Percentiles rank a stretch among this genome's conserved stretches.
These are phyloP conservation scores for Phytophthora citricola DNA, from an alignment of 352 stramenopile species.

Conservation along the genomic window DNA sequence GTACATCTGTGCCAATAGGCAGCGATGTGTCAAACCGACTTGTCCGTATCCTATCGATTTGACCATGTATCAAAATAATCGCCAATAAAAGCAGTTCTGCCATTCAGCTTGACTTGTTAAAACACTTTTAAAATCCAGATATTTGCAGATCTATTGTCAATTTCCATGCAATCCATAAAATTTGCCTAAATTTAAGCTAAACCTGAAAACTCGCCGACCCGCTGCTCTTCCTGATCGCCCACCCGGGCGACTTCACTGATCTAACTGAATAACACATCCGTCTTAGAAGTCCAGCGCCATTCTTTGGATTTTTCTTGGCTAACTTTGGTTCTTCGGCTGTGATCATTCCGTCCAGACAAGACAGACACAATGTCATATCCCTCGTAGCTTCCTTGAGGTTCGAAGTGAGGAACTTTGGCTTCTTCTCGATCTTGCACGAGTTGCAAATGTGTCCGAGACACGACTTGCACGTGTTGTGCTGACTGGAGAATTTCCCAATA, in stretches of 20 bases:
- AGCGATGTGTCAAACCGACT: constrained; percentile 18
- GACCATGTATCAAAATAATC: not conserved
- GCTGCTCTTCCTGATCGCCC: constrained; percentile 10
- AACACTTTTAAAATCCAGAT: not conserved
- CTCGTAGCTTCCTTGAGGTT: constrained; percentile 13
- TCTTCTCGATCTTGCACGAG: constrained; percentile 21
- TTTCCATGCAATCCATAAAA: not conserved
- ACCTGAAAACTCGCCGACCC: constrained; percentile 9
- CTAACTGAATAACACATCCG: constrained; percentile 21
- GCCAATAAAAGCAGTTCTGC: not conserved
- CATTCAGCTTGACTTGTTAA: not conserved
- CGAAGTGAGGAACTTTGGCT: constrained; percentile 19
- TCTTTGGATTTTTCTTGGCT: constrained; percentile 3
- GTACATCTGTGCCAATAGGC: constrained; percentile 18
- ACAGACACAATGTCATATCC: constrained; percentile 13
- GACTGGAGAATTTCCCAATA: constrained; percentile 11
- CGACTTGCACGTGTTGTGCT: constrained; percentile 14
- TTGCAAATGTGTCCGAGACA: constrained; percentile 16
- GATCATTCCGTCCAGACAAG: constrained; percentile 14
- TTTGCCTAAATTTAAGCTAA: not conserved
- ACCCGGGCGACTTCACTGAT: constrained; percentile 12
- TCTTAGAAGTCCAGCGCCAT: constrained; percentile 6
- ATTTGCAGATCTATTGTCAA: not conserved
- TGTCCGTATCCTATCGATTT: constrained; percentile 6
- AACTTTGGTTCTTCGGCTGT: constrained; percentile 9